A percentile compares a stretch with the other conserved stretches of the same genome.
These are phyloP conservation scores for Starmerella etchellsii DNA, from an alignment of 805 yeast species.

Conservation along the genomic window DNA sequence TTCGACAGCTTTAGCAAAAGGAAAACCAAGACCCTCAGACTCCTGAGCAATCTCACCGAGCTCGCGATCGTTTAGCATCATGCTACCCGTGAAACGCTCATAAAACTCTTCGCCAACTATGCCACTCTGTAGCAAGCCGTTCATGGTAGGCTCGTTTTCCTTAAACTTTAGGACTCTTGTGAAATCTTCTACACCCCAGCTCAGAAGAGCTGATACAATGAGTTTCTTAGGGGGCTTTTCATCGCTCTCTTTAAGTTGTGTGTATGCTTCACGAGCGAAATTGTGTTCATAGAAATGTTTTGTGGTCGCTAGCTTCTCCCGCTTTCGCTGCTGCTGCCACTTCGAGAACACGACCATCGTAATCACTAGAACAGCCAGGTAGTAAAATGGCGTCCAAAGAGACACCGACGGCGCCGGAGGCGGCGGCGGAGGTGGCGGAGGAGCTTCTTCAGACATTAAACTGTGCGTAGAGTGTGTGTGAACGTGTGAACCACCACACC, in stretches of 20 bases:
- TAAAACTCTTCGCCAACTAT: constrained; percentile 81
- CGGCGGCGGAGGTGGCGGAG: background rate
- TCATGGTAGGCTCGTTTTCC: constrained; percentile 61
- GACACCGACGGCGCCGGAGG: constrained; percentile 5
- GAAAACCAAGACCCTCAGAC: constrained; percentile 58
- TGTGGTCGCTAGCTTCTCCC: constrained; percentile 41
- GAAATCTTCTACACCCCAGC: constrained; percentile 76
- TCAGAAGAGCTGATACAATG: constrained; percentile 51
- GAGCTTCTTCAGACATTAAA: constrained; percentile 17
- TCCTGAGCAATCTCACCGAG: constrained; percentile 61
- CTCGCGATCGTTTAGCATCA: constrained; percentile 69
- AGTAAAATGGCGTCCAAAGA: constrained; percentile 34
- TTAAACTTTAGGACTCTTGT: constrained; percentile 71
- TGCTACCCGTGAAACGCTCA: constrained; percentile 66
- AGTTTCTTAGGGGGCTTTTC: constrained; percentile 71
- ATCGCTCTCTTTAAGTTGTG: constrained; percentile 39
- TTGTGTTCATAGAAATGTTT: constrained; percentile 62
- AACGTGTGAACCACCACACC: no score
- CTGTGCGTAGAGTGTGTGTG: no score
- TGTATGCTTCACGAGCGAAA: constrained; percentile 50
- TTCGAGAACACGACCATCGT: constrained; percentile 59
- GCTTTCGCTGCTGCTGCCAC: constrained; percentile 47
- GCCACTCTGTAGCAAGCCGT: constrained; percentile 68
- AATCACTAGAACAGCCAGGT: constrained; percentile 54
- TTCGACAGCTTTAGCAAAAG: constrained; percentile 69